Base-by-base conservation (phyloP, 371 early-diverging fungal species). In the Mortierella sp. region DNA sequence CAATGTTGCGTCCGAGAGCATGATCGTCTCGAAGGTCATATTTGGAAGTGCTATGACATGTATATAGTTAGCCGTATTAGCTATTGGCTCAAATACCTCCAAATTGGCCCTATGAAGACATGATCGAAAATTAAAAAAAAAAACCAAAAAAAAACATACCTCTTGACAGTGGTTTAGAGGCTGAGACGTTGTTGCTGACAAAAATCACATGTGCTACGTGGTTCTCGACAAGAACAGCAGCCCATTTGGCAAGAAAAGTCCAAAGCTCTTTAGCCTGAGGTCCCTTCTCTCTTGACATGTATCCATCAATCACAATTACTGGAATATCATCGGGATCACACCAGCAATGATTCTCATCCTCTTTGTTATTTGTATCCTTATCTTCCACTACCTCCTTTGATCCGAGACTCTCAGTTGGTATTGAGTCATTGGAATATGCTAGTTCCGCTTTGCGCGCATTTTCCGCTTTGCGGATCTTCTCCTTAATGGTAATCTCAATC, bases 121-220 rank as follows among this genome's bases (percentile, higher is more conserved):
- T 21, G 22, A 13, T 52, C 16, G 4, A 32, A 22, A 3, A 36
- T 36, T 36, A 36, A 2, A 36, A 4, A 21, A 52, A 47, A 4
- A 21, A 52, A 47, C 58, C n/a, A n/a, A n/a, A n/a, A n/a, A n/a
- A 4, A 21, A 52, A 47, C 58, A 68, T 84, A 91, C 92, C 88
- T 87, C 89, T 92, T 58, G 91, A 90, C 4, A 97, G 73, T 1
- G 87, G 86, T 73, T 94, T 94, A 67, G 87, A 76, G 0, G 93
- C 92, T 43, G 88, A 87, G 43, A 94, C 93, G 83, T 93, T 95
- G 67, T 92, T 91, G 63, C 91, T 92, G 3, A 96, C 90, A 79
- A 97, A 94, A 16, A 98, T 87, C n/a, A 97, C 96, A 83, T 98
- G 96, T 1, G 97, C 97, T 61, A 96, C 83, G 48, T 90, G 91